Conservation (phyloP, 2,329 filamentous ascomycete species). For the Aspergillus thermomutatus region DNA sequence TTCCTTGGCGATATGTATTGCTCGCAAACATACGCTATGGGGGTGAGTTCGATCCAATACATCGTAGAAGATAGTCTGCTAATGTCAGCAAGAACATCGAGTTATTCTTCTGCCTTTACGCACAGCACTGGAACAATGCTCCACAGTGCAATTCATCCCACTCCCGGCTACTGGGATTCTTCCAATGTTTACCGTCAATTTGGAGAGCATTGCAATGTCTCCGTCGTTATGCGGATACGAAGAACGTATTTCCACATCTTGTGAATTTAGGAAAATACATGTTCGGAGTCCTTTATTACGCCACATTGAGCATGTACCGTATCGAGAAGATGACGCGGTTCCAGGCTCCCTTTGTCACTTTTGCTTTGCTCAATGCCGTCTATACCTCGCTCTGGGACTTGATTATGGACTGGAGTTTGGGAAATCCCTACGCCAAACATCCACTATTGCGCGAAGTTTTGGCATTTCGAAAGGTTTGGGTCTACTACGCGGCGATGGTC, state of each 20-base stretch:
- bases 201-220: slow-evolving; percentile 91
- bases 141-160: slow-evolving; percentile 78
- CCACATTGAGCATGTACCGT: slow-evolving; percentile 78
- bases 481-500: slow-evolving; percentile 83
- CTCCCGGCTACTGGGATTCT: slow-evolving; percentile 80
- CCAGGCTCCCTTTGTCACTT: slow-evolving; percentile 70
- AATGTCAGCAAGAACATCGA: slow-evolving; percentile 67
- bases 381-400: slow-evolving; percentile 92
- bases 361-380: slow-evolving; percentile 75
- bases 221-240: slow-evolving; percentile 81
- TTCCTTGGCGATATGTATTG: slow-evolving; percentile 98
- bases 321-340: slow-evolving; percentile 60
- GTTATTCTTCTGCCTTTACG: slow-evolving; percentile 92
- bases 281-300: slow-evolving; percentile 76
- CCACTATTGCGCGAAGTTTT: slow-evolving; percentile 71
- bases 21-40: slow-evolving; percentile 84
- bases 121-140: slow-evolving; percentile 70
- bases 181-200: slow-evolving; percentile 76
- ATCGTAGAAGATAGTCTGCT: slow-evolving; percentile 10
- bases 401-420: slow-evolving; percentile 92
- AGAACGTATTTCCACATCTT: slow-evolving; percentile 85
- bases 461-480: slow-evolving; percentile 73
- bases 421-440: slow-evolving; percentile 69
- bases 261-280: slow-evolving; percentile 90
- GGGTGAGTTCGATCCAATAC: slow-evolving; percentile 54